Evolutionary conservation across 225 moss, liverwort and hornwort genomes (phyloP).

Genomic region (Pseudoscleropodium purum): DNA sequence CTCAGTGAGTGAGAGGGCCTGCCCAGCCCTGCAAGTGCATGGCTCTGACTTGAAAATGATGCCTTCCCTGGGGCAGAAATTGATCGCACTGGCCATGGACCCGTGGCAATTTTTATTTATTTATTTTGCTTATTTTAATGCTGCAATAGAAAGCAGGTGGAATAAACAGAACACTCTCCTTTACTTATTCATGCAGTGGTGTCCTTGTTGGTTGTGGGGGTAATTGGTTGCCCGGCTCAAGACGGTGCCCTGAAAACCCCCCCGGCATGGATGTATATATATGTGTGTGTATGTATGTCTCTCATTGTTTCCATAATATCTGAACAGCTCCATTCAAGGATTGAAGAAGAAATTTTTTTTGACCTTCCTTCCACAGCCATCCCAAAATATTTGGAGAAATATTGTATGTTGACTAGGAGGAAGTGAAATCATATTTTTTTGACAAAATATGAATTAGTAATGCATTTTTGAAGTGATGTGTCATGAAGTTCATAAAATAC

Average conservation of each 20-base stretch:
- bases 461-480: background rate
- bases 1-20: background rate
- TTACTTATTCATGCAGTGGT: too few species aligned
- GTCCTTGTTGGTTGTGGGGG: background rate
- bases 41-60: background rate
- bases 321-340: accelerated
- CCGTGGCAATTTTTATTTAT: background rate
- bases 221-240: background rate
- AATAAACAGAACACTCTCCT: background rate
- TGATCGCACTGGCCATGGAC: background rate
- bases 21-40: background rate
- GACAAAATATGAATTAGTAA: background rate
- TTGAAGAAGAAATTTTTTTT: too few species aligned
- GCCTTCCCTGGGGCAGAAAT: background rate
- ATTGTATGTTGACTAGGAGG: accelerated
- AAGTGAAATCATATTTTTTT: background rate
- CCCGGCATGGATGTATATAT: background rate
- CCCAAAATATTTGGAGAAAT: too few species aligned
- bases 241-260: too few species aligned
- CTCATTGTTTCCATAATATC: background rate
- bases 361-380: accelerated
- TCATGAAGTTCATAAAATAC: accelerated
- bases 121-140: background rate
- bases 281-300: background rate
- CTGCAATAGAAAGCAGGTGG: background rate